phyloP scores from a whole-genome alignment of 495 filamentous ascomycete genomes.

The Aspergillus mulundensis region DNA sequence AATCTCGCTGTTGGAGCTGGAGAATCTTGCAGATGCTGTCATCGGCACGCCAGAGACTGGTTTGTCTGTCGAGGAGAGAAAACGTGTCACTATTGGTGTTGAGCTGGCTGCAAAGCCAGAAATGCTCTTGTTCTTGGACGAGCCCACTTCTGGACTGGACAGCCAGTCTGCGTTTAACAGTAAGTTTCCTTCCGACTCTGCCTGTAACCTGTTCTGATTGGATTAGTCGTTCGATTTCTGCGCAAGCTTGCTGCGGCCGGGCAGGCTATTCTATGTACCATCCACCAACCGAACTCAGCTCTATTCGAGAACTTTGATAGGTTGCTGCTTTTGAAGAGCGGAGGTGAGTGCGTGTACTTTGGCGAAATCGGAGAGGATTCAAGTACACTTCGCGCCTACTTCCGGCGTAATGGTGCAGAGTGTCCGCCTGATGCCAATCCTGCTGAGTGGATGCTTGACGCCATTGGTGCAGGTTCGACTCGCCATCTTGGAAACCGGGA shows the following conservation, averaged over 20 bases:
- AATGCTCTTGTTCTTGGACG: constrained; percentile 71
- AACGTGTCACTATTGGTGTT: constrained; percentile 64
- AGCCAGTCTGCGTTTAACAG: constrained; percentile 58
- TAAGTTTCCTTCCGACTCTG: not conserved
- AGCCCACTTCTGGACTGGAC: constrained; percentile 72
- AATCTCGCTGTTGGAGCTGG: constrained; percentile 56
- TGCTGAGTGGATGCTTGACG: constrained; percentile 92
- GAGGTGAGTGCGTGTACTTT: constrained; percentile 70
- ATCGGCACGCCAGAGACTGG: constrained; percentile 53
- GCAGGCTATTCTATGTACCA: constrained; percentile 71
- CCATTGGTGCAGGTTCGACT: constrained; percentile 54
- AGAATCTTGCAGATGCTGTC: constrained; percentile 50
- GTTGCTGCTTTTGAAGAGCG: constrained; percentile 62
- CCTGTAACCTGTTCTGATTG: not conserved
- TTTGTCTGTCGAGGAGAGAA: constrained; percentile 59
- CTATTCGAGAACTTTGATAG: constrained; percentile 74
- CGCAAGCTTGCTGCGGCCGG: constrained; percentile 63
- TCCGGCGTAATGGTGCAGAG: constrained; percentile 67
- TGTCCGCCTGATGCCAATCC: constrained; percentile 76
- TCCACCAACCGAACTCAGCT: constrained; percentile 71
- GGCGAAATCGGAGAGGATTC: constrained; percentile 58
- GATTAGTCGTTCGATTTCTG: constrained; percentile 52
- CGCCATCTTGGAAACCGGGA: constrained; percentile 48
- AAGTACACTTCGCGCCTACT: constrained; percentile 60
- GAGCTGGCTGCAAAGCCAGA: constrained; percentile 65